Evolutionary conservation across 129 eudicot genomes (phyloP), one percentile per base, ranked within the genome.

Genomic region (Dittrichia graveolens): DNA sequence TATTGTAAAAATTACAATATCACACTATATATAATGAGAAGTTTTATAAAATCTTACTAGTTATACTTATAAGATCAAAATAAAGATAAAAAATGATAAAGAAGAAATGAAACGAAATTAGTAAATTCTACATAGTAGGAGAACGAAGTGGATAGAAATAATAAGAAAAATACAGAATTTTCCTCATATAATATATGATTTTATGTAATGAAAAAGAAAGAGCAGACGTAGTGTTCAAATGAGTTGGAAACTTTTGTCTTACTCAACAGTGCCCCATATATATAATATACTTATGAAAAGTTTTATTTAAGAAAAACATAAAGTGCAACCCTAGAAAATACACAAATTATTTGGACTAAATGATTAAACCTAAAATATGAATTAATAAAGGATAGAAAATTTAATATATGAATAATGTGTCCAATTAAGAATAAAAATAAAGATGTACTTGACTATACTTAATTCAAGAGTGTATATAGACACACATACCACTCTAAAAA

Each of bases 191-290:
- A 24, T 53, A 9, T 34, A 54, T 8, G 3, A 5, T 13, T 24
- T 13, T 41, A 52, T 31, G 31, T 53, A 59, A 68, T 38, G 13
- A 61, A 77, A 69, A 50, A 14, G 8, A 52, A 10, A 41, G 43
- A 57, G 64, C 15, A 61, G 38, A 52, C 62, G 52, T 71, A 78
- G 82, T 78, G 82, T 71, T 78, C 71, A 78, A 43, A 64, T 78
- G 82, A 71, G 72, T 65, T 71, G 82, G 66, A 71, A 61, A 34
- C 82, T 53, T 78, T 78, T 71, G 77, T 78, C 77, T 78, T 78
- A 78, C 82, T 71, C 82, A 71, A 71, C 50, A 71, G 61, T 71
- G 71, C 82, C 61, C 16, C 58, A 69, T 54, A 78, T 61, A 69
- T 54, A 78, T 61, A 60, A 71, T 62, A 78, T 55, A 8, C 40